Percentiles rank a stretch among this genome's conserved stretches.
Conservation (phyloP, 208 protist species). For the Acanthamoeba triangularis region DNA sequence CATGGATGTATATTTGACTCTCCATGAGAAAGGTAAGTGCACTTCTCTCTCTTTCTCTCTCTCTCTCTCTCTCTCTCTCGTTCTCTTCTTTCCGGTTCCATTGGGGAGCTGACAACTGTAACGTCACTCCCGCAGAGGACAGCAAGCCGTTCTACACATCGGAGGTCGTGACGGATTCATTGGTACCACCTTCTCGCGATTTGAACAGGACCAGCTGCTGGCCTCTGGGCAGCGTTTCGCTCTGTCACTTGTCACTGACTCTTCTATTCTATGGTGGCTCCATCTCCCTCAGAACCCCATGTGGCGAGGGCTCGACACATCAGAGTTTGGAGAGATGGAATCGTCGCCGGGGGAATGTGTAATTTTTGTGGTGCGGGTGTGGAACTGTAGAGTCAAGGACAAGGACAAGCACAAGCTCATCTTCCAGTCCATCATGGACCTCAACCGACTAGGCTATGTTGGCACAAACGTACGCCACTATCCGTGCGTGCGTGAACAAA, state of each 20-base stretch:
- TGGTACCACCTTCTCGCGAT: not conserved
- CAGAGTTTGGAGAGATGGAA: conserved; percentile 35
- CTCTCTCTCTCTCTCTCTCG: not conserved
- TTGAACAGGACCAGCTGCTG: not conserved
- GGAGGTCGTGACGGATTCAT: conserved; percentile 43
- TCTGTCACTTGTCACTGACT: not conserved
- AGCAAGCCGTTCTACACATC: conserved; percentile 75
- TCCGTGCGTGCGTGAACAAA: not conserved
- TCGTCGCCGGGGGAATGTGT: conserved; percentile 72
- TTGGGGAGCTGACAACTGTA: not conserved
- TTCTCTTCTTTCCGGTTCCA: not conserved
- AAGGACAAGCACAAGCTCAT: conserved; percentile 64
- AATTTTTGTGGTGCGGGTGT: conserved; percentile 75
- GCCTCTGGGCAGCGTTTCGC: no score
- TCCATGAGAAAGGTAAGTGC: conserved; percentile 61
- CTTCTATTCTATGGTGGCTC: not conserved
- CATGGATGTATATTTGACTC: conserved; percentile 72
- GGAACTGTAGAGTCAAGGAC: conserved; percentile 50
- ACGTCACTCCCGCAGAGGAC: conserved; percentile 21
- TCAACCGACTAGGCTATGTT: conserved; percentile 67
- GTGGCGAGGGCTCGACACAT: conserved; percentile 28
- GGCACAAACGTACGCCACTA: conserved; percentile 39
- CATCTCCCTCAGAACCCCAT: conserved; percentile 30
- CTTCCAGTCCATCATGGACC: conserved; percentile 68
- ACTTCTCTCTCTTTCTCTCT: not conserved